Percentiles rank a stretch among this genome's conserved stretches.
Conservation (phyloP, 2,329 filamentous ascomycete genomes). For the Seiridium unicorne region DNA sequence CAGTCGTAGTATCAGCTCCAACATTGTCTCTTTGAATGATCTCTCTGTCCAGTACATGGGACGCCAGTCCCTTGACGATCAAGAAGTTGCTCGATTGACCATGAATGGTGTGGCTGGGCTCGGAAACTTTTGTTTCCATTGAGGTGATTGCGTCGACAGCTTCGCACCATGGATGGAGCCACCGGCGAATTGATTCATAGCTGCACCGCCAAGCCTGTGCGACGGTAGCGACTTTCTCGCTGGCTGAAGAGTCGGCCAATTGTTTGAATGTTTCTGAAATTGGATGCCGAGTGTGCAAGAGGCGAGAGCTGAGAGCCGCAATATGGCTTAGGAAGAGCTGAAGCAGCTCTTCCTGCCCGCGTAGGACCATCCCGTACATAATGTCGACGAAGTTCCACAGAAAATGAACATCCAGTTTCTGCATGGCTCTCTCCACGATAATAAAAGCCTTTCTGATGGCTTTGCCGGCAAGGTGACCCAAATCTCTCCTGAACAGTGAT, state of each 20-base stretch:
- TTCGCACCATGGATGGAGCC: not conserved
- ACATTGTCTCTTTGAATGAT: not conserved
- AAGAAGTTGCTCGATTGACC: not conserved
- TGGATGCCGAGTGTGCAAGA: not conserved
- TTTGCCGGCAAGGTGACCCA: not conserved
- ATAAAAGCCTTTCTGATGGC: not conserved
- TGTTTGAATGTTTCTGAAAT: not conserved
- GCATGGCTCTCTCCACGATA: not conserved
- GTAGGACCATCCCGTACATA: not conserved
- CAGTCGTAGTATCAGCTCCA: not conserved
- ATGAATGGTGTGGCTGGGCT: not conserved
- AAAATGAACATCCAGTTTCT: not conserved
- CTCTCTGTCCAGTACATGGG: not conserved
- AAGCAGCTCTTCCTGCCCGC: not conserved
- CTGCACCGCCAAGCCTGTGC: not conserved
- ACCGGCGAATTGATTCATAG: not conserved
- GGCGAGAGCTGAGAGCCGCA: not conserved
- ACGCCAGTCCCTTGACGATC: not conserved
- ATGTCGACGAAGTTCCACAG: not conserved
- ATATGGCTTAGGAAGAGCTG: not conserved
- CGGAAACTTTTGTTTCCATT: not conserved
- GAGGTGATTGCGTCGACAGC: not conserved
- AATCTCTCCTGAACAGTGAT: not conserved
- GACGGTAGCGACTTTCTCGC: not conserved
- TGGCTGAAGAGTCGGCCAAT: not conserved